Conservation (phyloP, 768 basidiomycete genomes). For the Tylopilus balloui region DNA sequence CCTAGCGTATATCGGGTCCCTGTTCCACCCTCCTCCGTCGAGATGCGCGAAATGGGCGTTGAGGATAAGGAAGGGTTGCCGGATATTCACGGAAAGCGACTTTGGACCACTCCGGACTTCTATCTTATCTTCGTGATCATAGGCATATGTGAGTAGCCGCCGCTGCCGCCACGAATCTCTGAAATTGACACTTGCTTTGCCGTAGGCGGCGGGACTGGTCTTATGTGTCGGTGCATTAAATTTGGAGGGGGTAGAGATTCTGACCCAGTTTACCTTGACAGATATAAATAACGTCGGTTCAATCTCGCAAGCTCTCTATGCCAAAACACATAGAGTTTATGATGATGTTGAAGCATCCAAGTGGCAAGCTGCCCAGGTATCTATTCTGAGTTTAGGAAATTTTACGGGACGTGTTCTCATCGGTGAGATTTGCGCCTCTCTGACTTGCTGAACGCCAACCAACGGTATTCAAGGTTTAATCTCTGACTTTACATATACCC, state of each 20-base stretch:
- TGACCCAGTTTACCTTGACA: constrained; percentile 24
- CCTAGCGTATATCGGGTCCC: constrained; percentile 28
- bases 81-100: constrained; percentile 51
- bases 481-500: constrained; percentile 62
- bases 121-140: constrained; percentile 57
- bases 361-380: constrained; percentile 85
- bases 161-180: no score
- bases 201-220: constrained; percentile 64
- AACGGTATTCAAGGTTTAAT: no score
- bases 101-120: constrained; percentile 56
- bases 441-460: not conserved
- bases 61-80: constrained; percentile 31
- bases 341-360: constrained; percentile 62
- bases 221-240: constrained; percentile 70
- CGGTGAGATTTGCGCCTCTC: constrained; percentile 39
- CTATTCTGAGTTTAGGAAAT: constrained; percentile 76
- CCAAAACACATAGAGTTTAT: constrained; percentile 54
- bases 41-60: constrained; percentile 16
- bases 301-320: constrained; percentile 70
- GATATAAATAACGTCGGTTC: constrained; percentile 90
- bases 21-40: constrained; percentile 13
- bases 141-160: constrained; percentile 45
- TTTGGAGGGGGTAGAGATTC: no score
- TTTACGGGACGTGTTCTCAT: no score
- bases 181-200: not conserved